A percentile compares a stretch with the other conserved stretches of the same genome.
Conservation (phyloP, 2,329 filamentous ascomycete species). For the Thelonectria rubi region DNA sequence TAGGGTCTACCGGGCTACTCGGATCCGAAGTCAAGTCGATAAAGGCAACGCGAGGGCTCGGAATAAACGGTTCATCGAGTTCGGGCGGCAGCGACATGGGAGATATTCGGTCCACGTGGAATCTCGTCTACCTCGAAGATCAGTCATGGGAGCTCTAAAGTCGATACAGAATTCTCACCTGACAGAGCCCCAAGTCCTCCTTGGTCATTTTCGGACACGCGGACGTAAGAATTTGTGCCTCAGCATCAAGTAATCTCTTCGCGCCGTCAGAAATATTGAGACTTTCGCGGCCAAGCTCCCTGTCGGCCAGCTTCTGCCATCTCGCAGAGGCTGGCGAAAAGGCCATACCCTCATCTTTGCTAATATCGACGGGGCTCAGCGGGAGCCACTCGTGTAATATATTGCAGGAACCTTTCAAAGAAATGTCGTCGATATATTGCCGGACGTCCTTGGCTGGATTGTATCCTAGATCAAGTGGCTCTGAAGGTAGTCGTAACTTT, state of each 20-base stretch:
- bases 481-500: slow-evolving; percentile 33
- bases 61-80: slow-evolving; percentile 32
- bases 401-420: slow-evolving; percentile 29
- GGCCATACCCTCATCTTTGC: slow-evolving; percentile 42
- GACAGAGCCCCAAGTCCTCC: slow-evolving; percentile 18
- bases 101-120: slow-evolving; percentile 34
- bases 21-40: slow-evolving; percentile 47
- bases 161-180: slow-evolving; percentile 9
- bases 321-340: slow-evolving; percentile 38
- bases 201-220: background rate
- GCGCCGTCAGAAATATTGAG: slow-evolving; percentile 11
- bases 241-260: background rate
- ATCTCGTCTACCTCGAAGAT: slow-evolving; percentile 4
- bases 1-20: slow-evolving; percentile 32
- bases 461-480: slow-evolving; percentile 39
- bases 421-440: slow-evolving; percentile 34
- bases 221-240: background rate
- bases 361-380: slow-evolving; percentile 32
- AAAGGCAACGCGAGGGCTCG: slow-evolving; percentile 23
- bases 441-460: slow-evolving; percentile 34
- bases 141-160: background rate
- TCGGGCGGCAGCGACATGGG: slow-evolving; percentile 43
- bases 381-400: slow-evolving; percentile 45
- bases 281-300: slow-evolving; percentile 42
- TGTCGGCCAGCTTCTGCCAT: slow-evolving; percentile 37